These are phyloP conservation scores for Tephrocybe sp. DNA, from an alignment of 768 basidiomycete species.

Conservation along the genomic window DNA sequence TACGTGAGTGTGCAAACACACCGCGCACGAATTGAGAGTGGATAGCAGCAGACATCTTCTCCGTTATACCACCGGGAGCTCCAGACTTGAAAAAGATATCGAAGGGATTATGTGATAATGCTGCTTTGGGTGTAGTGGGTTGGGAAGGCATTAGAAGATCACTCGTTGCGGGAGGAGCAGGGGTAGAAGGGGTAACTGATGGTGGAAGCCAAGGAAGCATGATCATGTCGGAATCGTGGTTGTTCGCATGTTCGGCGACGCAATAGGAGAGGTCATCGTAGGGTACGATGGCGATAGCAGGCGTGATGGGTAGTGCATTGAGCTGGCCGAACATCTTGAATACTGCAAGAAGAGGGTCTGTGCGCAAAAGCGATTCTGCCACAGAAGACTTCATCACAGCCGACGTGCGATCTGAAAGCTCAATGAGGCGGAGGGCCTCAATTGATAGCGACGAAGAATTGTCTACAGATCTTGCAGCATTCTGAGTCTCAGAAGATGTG, in stretches of 20 bases:
- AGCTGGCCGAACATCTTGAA: slow-evolving; percentile 77
- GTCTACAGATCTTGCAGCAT: background rate
- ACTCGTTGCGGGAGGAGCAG: background rate
- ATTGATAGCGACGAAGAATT: slow-evolving; percentile 38
- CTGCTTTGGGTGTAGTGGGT: slow-evolving; percentile 15
- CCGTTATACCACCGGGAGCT: slow-evolving; percentile 12
- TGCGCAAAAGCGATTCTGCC: slow-evolving; percentile 63
- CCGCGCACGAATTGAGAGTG: slow-evolving; percentile 85
- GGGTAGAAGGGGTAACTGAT: slow-evolving; percentile 11
- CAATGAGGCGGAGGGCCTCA: slow-evolving; percentile 84
- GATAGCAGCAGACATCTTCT: slow-evolving; percentile 47
- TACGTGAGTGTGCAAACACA: slow-evolving; percentile 68
- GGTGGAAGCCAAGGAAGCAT: slow-evolving; percentile 79
- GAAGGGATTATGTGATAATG: slow-evolving; percentile 58
- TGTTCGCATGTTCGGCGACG: slow-evolving; percentile 65
- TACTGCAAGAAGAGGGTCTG: slow-evolving; percentile 70
- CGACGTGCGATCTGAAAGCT: slow-evolving; percentile 81
- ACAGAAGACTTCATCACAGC: slow-evolving; percentile 82
- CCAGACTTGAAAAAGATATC: slow-evolving; percentile 55
- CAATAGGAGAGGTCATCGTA: slow-evolving; percentile 70
- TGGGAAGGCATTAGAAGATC: slow-evolving; percentile 2
- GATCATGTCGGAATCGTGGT: slow-evolving; percentile 66
- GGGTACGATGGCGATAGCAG: slow-evolving; percentile 71
- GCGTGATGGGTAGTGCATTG: slow-evolving; percentile 60
- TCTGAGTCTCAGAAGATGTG: slow-evolving; percentile 9